These are phyloP conservation scores for Solanum infundibuliforme DNA, from an alignment of 257 asterid species.

Conservation along the genomic window DNA sequence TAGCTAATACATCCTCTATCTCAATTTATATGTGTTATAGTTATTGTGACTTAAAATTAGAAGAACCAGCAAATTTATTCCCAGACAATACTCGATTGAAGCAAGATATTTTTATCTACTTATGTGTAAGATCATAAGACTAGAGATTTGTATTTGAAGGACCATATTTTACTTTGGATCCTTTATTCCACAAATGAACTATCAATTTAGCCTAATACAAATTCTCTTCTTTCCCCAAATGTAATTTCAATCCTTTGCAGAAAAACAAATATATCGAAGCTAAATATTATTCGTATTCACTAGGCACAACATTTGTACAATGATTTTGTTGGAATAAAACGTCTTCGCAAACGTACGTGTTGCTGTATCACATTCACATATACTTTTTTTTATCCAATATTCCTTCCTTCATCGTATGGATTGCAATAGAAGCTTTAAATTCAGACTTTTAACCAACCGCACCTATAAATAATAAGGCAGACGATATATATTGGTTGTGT, in stretches of 20 bases:
- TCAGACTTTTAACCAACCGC: not conserved
- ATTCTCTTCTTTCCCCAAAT: not conserved
- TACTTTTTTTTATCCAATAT: not conserved
- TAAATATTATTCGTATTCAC: not conserved
- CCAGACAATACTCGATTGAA: not conserved
- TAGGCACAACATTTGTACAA: not conserved
- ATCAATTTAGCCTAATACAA: not conserved
- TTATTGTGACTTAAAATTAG: not conserved
- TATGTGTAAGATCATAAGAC: not conserved
- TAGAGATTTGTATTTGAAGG: not conserved
- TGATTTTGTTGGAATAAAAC: not conserved
- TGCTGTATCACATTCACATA: not conserved
- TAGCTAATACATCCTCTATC: not conserved
- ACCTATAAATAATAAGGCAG: not conserved
- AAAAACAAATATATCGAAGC: not conserved
- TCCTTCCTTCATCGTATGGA: not conserved
- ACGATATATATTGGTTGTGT: not conserved
- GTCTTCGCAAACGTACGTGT: not conserved
- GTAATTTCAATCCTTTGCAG: not conserved
- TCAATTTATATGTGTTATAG: not conserved
- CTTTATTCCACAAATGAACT: not conserved
- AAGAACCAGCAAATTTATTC: not conserved
- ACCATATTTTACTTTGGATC: not conserved
- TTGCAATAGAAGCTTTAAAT: not conserved
- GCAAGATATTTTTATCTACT: not conserved